Evolutionary conservation across 352 stramenopile species (phyloP), one percentile per base, ranked within the genome.

Genomic region (Globisporangium nagaii): DNA sequence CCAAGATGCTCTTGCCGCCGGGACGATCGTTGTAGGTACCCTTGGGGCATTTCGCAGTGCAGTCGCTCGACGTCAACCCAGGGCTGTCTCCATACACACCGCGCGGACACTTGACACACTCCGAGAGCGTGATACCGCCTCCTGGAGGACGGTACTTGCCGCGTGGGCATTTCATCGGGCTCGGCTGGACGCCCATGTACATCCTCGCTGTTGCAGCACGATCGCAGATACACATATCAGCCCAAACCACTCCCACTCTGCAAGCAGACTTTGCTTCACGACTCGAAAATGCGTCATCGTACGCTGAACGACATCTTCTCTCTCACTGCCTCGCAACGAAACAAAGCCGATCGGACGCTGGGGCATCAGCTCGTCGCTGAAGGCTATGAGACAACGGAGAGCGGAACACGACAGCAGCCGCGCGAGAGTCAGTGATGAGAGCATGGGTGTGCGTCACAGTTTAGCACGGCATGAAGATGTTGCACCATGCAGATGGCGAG

Each of bases 51-150:
- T 77, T 81, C 34, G 77, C 75, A 0, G 74, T 85, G 61, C 81
- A 92, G 40, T 73, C 71, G 25, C 73, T 84, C 3, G 81, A 80
- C 6, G 68, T 66, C 12, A 92, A 55, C 0, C 79, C 81, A 0
- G 77, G 75, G 19, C 70, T 83, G 39, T 84, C 75, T 13, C 81
- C 81, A 36, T 92, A 92, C 1, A 92, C 79, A 3, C 81, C 79
- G 8, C 79, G 79, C 8, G 81, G 81, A 46, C 81, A 92, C 40
- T 75, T 75, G 28, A 82, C 73, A 53, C 81, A 92, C 58, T 92
- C 81, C 2, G 64, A 69, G 2, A 82, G 35, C 3, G 70, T 73
- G 12, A 71, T 75, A 0, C 79, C 81, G 2, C 44, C 69, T 1
- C 67, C 71, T 22, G 66, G 62, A 1, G 65, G 63, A 6, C 79